Base-by-base conservation (phyloP, 2,329 filamentous ascomycete genomes). In the Aschersonia sp. region DNA sequence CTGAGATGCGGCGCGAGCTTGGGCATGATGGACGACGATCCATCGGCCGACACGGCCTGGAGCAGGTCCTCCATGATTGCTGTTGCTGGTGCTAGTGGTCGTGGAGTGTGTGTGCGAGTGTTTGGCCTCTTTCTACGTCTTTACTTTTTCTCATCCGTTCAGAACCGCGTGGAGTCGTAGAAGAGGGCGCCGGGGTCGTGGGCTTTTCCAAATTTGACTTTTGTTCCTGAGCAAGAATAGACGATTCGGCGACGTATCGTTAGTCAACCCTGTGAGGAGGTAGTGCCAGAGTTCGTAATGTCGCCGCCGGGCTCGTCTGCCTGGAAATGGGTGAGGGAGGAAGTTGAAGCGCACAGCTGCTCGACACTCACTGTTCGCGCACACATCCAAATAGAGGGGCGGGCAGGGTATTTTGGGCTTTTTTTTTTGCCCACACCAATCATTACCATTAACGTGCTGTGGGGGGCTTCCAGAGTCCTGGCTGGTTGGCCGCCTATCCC, bases 1-100 rank as follows among this genome's bases (percentile, higher is more conserved):
- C 95, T 92, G 66, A 98, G 85, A 66, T 94, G 82, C 56, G 82
- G 82, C 64, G 95, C 84, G 61, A 98, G 74, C 69, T 89, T 88
- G 59, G 87, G 86, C 59, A 95, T 78, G 54, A 97, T 79, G 64
- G 83, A 84, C 71, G 83, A 84, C 71, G 87, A 79, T 65, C 84
- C 73, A 64, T 80, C 78, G 60, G 76, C 78, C 67, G 62, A 59
- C 49, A 82, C 73, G 62, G 77, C 74, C 54, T 56, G 60, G 56
- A 67, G 58, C 65, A 70, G 56, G 58, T 68, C 61, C 57, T 66
- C 64, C 64, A 67, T 67, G 51, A 22, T 22, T 22, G 22, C 22
- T 22, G 22, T 22, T 22, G 22, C 22, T 22, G 22, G 22, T 22
- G 22, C 22, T 22, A 22, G 22, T 22, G 22, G 22, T 22, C 22